Evolutionary conservation across 2,329 filamentous ascomycete genomes (phyloP), one percentile per base, ranked within the genome.

Genomic region (Penicillium sp.): DNA sequence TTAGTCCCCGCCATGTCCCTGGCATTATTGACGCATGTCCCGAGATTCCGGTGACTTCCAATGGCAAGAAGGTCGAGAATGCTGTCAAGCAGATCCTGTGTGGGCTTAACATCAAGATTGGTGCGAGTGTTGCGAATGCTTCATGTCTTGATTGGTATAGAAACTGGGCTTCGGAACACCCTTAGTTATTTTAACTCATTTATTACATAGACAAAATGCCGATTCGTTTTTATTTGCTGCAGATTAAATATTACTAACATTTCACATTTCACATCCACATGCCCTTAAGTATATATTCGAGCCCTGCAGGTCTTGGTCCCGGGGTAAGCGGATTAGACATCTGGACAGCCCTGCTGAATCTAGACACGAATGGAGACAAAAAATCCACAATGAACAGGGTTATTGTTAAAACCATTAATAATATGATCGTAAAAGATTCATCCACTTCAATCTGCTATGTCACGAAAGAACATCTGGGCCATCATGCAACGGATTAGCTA

Each of bases 21-120:
- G 89, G 86, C 0, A 79, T 96, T 0, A 81, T 97, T 19, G 90
- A 93, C 64, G 87, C 90, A 72, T 93, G 89, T 61, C 86, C 88
- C 0, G 92, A 93, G 38, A 94, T 99, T 19, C 94, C 93, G 0
- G 87, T 93, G 65, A 97, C 94, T 17, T 87, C 88, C 2, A 99
- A 99, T 70, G 93, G 93, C 53, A 99, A 99, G 81, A 99, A 97
- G 86, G 91, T 99, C 59, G 93, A 99, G 74, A 92, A 95, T 48
- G 91, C 91, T 0, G 93, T 97, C 6, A 97, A 97, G 80, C 93
- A 97, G 76, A 97, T 97, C 45, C 78, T 99, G 1, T 96, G 91
- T 29, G 93, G 93, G 0, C 79, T 93, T 75, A 85, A 90, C 52
- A 86, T 97, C 63, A 93, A 92, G 80, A 94, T 91, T 0, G 92